Evolutionary conservation across 2,329 filamentous ascomycete species (phyloP), one percentile per base, ranked within the genome.

Genomic region (Penicillium sp.): DNA sequence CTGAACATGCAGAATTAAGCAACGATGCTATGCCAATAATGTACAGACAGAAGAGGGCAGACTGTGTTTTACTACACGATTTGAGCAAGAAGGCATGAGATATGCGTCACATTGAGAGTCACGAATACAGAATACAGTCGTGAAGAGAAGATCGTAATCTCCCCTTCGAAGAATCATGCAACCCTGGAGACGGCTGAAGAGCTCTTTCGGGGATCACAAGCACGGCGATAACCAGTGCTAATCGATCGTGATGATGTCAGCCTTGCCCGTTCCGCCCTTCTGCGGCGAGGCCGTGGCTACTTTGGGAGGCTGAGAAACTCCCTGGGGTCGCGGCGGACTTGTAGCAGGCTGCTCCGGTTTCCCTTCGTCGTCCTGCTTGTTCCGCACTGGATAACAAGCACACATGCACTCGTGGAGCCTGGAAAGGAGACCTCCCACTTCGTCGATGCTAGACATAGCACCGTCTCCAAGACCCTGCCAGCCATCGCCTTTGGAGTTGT

Each of bases 381-480:
- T 45, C 29, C 53, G 54, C 39, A 53, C 53, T 16, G 54, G 54
- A 43, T 52, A 45, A 45, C 58, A 60, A 38, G 57, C 46, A 21
- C 57, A 44, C 18, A 73, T 59, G 49, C 63, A 70, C 44, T 57
- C 60, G 47, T 72, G 65, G 26, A 74, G 59, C 49, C 65, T 61
- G 23, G 51, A 53, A 41, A 76, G 49, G 16, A 75, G 61, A 45
- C 66, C 65, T 24, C 63, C 65, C 16, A 73, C 60, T 47, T 66
- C 67, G 28, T 66, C 64, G 31, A 64, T 58, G 23, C 66, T 61
- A 12, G 70, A 67, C 29, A 74, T 63, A 29, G 65, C 70, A 15
- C 73, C 73, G 52, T 67, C 69, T 10, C 68, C 71, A 13, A 74
- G 60, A 12, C 73, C 73, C 42, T 64, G 67, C 73, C 73, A 76